These are phyloP conservation scores for Ustilago shanxiensis DNA, from an alignment of 1,284 basidiomycete species.

Conservation along the genomic window DNA sequence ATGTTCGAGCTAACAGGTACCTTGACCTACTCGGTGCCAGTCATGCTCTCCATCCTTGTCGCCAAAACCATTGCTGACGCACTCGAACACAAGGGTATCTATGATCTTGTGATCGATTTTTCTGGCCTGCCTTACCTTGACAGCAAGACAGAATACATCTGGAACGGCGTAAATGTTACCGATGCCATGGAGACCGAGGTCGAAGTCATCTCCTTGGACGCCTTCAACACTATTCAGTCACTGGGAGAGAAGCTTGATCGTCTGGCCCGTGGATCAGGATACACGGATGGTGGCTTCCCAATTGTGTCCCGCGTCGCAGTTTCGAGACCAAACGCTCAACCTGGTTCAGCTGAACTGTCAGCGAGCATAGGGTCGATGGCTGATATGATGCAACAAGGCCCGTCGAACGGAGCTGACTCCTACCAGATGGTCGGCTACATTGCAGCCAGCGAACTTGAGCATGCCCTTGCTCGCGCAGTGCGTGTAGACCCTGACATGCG, in stretches of 20 bases:
- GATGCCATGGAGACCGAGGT: constrained; percentile 62
- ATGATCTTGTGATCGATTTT: constrained; percentile 91
- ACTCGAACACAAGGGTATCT: constrained; percentile 92
- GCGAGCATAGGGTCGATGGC: constrained; percentile 32
- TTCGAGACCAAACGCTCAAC: neutral
- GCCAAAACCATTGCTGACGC: constrained; percentile 88
- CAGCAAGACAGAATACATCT: constrained; percentile 86
- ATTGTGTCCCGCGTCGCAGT: constrained; percentile 73
- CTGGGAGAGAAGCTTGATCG: constrained; percentile 76
- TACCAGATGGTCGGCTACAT: constrained; percentile 89
- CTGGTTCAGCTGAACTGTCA: constrained; percentile 19
- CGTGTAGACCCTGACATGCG: constrained; percentile 23
- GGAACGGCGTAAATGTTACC: constrained; percentile 72
- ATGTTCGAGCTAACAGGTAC: constrained; percentile 97
- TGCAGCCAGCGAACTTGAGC: constrained; percentile 90
- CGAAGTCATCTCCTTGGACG: constrained; percentile 73
- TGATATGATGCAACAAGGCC: constrained; percentile 26
- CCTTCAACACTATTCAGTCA: constrained; percentile 74
- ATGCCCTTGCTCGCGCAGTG: constrained; percentile 73
- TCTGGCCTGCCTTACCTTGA: constrained; percentile 82
- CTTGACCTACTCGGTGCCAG: constrained; percentile 91
- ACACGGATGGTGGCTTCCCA: constrained; percentile 88
- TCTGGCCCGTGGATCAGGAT: constrained; percentile 50
- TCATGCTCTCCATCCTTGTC: constrained; percentile 87
- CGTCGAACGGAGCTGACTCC: constrained; percentile 1